Base-by-base conservation (phyloP, 2,329 filamentous ascomycete genomes). In the Pestalotiopsis sp. region DNA sequence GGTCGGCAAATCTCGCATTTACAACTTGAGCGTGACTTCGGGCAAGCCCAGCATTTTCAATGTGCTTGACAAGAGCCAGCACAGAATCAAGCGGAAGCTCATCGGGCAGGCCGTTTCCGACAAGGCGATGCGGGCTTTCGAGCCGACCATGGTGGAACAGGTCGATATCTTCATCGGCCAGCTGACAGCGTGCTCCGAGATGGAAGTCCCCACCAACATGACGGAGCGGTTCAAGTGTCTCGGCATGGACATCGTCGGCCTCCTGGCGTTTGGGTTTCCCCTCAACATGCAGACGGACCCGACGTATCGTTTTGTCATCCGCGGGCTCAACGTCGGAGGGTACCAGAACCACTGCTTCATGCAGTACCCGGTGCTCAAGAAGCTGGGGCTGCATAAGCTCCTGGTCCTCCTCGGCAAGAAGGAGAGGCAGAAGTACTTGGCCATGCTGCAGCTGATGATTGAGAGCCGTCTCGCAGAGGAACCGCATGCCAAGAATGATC, bases 261-360 rank as follows among this genome's bases (percentile, higher is more conserved):
- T 69, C 1, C 67, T 73, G 3, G 71, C 72, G 35, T 73, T 73
- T 55, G 72, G 72, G n/a, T 73, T 69, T 38, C 26, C 67, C 20
- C 62, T 73, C 55, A 71, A 70, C 5, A 69, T 67, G 4, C 72
- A 73, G 38, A 71, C 71, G 1, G 68, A 70, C n/a, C 62, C 64
- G 39, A 57, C 24, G 3, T 69, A 71, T n/a, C 71, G 72, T 1
- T 58, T 58, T 17, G 56, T 58, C 26, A 58, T 58, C 7, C 56
- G 56, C 24, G 44, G 44, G 44, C 44, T 52, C n/a, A 52, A 52
- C 17, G 44, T 52, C 14, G 44, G 44, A 20, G 44, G 44, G 17
- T 52, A 52, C 17, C 44, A 52, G 44, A n/a, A n/a, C 6, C 44
- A 52, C n/a, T 52, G 44, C 17, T 52, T 52, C 44, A 52, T 52